Evolutionary conservation across 352 stramenopile species (phyloP), one percentile per base, ranked within the genome.

Genomic region (Phytophthora pisi): DNA sequence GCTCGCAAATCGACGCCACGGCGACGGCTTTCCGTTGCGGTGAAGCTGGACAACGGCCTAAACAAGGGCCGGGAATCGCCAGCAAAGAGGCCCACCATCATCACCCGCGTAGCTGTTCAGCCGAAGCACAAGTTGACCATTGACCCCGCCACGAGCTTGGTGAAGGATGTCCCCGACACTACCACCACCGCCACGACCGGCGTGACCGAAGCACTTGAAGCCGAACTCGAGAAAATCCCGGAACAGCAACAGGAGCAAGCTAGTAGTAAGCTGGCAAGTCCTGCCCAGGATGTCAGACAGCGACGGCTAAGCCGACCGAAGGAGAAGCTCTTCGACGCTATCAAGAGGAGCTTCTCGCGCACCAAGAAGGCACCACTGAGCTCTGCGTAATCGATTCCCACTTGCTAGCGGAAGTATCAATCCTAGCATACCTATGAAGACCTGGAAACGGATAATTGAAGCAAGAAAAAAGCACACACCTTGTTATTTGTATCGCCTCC

Each of bases 251-350:
- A 70, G 28, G 43, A 31, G 24, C 26, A 57, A 50, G 8, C 13
- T 38, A 3, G 16, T 47, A 54, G 26, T 18, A 72, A 72, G 13
- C 15, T 20, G 30, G 7, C 61, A 13, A 64, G 13, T 15, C 9
- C 65, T 28, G 10, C 40, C 0, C 68, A 75, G 28, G 55, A 62
- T 28, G 15, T 26, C 20, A 31, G 43, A 11, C 23, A 66, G 47
- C 53, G 79, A 43, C 71, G 57, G 43, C 57, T 81, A 24, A 90
- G 82, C 77, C 74, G 82, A 36, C 78, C 74, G 18, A 93, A 93
- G 69, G 70, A 90, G 54, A 90, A 89, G 62, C 72, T 93, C 16
- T 68, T 91, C 23, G 72, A 89, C 28, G 84, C 84, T 4, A 75
- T 93, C 43, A 77, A 70, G 42, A 69, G 78, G 38, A 85, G 75